A percentile compares a stretch with the other conserved stretches of the same genome.
phyloP scores from a whole-genome alignment of 495 filamentous ascomycete species.

The Diplogelasinospora grovesii region DNA sequence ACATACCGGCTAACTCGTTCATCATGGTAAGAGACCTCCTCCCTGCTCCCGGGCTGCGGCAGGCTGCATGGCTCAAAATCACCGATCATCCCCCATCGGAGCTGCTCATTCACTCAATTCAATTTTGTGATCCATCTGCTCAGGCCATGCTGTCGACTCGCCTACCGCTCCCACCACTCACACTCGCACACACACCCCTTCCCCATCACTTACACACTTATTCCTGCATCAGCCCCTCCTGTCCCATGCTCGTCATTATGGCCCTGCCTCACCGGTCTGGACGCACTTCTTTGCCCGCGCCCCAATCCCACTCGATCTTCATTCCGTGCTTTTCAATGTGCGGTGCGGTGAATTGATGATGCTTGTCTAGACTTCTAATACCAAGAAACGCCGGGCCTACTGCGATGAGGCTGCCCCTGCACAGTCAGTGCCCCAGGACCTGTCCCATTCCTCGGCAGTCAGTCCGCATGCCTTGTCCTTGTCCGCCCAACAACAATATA shows the following conservation, averaged over 20 bases:
- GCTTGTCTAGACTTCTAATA: constrained; percentile 42
- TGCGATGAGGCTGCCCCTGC: constrained; percentile 33
- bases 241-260: constrained; percentile 12
- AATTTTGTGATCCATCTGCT: constrained; percentile 6
- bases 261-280: constrained; percentile 24
- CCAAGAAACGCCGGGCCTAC: constrained; percentile 43
- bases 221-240: constrained; percentile 28
- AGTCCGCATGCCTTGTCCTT: constrained; percentile 24
- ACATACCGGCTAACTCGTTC: constrained; percentile 22
- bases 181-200: constrained; percentile 9
- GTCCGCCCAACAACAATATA: constrained; percentile 31
- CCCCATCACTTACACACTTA: constrained; percentile 15
- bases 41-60: constrained; percentile 19
- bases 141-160: constrained; percentile 10
- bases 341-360: constrained; percentile 42
- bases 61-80: constrained; percentile 27
- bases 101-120: too few species aligned
- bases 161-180: constrained; percentile 3
- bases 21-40: constrained; percentile 40
- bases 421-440: constrained; percentile 32
- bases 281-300: constrained; percentile 10
- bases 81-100: constrained; percentile 17
- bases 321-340: constrained; percentile 21
- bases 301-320: constrained; percentile 15
- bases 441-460: constrained; percentile 23